Conservation (phyloP, 2,329 filamentous ascomycete species). For the Stagonosporopsis rhizophila region DNA sequence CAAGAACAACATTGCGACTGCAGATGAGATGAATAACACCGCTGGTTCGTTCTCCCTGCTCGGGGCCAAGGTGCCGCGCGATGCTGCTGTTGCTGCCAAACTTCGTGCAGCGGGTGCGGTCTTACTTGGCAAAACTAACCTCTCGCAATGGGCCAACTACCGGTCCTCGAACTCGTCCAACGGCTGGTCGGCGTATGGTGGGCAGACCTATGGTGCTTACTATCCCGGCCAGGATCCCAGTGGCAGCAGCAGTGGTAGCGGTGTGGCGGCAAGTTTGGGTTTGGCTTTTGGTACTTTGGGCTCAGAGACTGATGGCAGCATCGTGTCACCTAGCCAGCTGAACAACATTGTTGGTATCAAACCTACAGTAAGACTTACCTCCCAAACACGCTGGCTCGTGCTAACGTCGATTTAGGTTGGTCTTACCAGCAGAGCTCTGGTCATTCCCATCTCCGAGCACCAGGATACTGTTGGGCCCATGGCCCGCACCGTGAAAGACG, state of each 20-base stretch:
- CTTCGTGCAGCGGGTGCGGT: conserved; percentile 67
- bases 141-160: conserved; percentile 71
- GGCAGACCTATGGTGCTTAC: conserved; percentile 68
- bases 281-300: conserved; percentile 66
- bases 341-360: conserved; percentile 71
- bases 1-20: conserved; percentile 72
- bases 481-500: conserved; percentile 65
- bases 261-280: conserved; percentile 65
- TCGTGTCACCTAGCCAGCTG: conserved; percentile 62
- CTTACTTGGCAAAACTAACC: conserved; percentile 70
- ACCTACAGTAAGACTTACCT: conserved; percentile 53
- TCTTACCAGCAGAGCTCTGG: conserved; percentile 66
- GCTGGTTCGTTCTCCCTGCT: conserved; percentile 69
- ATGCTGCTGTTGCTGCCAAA: conserved; percentile 66
- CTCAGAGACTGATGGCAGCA: conserved; percentile 69
- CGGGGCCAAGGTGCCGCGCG: conserved; percentile 63
- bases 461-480: conserved; percentile 66
- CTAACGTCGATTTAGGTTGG: conserved; percentile 53
- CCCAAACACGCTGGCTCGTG: too few species aligned
- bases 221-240: conserved; percentile 66
- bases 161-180: conserved; percentile 64
- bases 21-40: conserved; percentile 68
- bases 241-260: conserved; percentile 59
- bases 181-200: conserved; percentile 71
- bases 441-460: conserved; percentile 69